phyloP scores from a whole-genome alignment of 2,329 filamentous ascomycete genomes.

The Cladobotryum protrusum region DNA sequence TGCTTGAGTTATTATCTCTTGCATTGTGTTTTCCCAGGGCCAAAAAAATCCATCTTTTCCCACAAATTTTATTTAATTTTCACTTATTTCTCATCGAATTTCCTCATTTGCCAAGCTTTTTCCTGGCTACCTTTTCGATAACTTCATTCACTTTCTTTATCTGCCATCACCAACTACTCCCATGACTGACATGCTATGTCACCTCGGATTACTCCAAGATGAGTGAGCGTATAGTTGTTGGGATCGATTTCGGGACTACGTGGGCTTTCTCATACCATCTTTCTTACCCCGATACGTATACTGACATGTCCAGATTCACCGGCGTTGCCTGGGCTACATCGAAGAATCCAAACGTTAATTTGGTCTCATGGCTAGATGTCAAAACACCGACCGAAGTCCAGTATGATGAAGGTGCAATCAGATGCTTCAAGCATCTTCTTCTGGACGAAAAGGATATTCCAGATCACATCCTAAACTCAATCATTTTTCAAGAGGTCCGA shows the following conservation, averaged over 20 bases:
- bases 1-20: too few species aligned
- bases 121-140: too few species aligned
- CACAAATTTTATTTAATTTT: too few species aligned
- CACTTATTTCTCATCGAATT: too few species aligned
- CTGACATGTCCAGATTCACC: conserved; percentile 22
- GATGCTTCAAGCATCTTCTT: conserved; percentile 36
- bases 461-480: conserved; percentile 13
- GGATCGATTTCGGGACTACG: conserved; percentile 41
- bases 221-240: conserved; percentile 26
- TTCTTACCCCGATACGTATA: not conserved
- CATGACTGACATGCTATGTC: too few species aligned
- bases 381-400: conserved; percentile 25
- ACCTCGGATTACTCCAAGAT: not conserved
- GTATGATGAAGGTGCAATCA: conserved; percentile 17
- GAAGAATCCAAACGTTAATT: not conserved
- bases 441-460: conserved; percentile 24
- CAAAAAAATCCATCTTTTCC: too few species aligned
- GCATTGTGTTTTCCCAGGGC: too few species aligned
- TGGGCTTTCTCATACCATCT: conserved; percentile 16
- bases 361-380: conserved; percentile 2
- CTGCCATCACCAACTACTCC: too few species aligned
- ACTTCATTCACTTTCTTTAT: too few species aligned
- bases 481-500: conserved; percentile 15
- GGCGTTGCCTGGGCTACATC: conserved; percentile 32
- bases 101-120: too few species aligned